Evolutionary conservation across 2,329 filamentous ascomycete species (phyloP).

Genomic region (Mycosphaerella sp.): DNA sequence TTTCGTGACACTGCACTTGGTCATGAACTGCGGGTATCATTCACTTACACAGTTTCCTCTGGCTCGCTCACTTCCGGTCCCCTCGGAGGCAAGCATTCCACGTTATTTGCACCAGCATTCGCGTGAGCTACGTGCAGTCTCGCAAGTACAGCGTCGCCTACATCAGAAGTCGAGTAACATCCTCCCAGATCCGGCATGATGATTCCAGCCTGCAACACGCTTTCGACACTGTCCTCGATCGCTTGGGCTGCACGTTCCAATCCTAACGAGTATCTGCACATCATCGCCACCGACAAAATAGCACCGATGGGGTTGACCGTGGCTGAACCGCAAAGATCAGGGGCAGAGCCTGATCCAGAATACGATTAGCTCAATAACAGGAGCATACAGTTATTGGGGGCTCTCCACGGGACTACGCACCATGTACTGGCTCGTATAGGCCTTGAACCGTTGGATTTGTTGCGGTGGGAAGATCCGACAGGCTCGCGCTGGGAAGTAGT

Average conservation of each 20-base stretch:
- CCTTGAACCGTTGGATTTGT: conserved; percentile 72
- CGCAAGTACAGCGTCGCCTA: not conserved
- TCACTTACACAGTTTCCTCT: too few species aligned
- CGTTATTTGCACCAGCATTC: too few species aligned
- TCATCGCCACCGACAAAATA: conserved; percentile 87
- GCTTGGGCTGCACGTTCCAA: not conserved
- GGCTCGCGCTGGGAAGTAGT: conserved; percentile 75
- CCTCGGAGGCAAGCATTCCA: too few species aligned
- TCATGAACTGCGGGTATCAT: too few species aligned
- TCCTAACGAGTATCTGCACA: conserved; percentile 81
- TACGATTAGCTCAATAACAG: too few species aligned
- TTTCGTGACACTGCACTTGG: too few species aligned
- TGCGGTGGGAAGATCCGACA: conserved; percentile 78
- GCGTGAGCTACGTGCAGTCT: not conserved
- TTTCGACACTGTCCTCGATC: not conserved
- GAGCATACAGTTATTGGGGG: too few species aligned
- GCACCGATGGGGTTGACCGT: conserved; percentile 80
- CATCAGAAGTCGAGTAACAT: not conserved
- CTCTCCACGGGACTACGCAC: not conserved
- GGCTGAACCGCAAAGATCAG: conserved; percentile 83
- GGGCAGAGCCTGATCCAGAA: conserved; percentile 55
- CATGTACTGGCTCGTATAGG: conserved; percentile 96
- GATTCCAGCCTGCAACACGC: not conserved
- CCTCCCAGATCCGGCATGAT: not conserved
- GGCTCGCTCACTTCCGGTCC: too few species aligned